Evolutionary conservation across 306 rosid genomes (phyloP).

Genomic region (Cucumis hystrix): DNA sequence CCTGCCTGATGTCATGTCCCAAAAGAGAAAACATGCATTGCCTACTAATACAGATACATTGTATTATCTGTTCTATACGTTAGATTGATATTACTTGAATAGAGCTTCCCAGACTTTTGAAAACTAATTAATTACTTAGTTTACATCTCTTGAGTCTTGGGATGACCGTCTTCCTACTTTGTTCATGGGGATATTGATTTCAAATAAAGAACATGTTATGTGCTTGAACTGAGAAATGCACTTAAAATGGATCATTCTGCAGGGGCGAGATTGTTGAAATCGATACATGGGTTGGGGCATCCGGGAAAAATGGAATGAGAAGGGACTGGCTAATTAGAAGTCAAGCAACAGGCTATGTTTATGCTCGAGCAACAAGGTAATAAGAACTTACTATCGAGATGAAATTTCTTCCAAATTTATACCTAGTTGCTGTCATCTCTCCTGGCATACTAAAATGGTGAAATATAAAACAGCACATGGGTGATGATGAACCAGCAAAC

Average conservation of each 20-base stretch:
- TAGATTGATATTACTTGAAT: neutral
- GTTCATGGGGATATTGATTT: neutral
- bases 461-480: constrained; percentile 65
- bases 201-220: neutral
- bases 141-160: neutral
- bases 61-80: neutral
- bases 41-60: neutral
- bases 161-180: neutral
- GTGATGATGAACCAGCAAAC: constrained; percentile 91
- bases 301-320: constrained; percentile 94
- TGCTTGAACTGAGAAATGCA: neutral
- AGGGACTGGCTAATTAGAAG: constrained; percentile 84
- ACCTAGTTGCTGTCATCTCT: neutral
- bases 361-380: constrained; percentile 74
- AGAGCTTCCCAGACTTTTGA: neutral
- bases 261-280: constrained; percentile 93
- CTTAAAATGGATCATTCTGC: constrained; percentile 5
- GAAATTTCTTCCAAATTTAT: neutral
- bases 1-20: neutral
- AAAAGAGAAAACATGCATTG: neutral
- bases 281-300: constrained; percentile 92
- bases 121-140: neutral
- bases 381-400: neutral
- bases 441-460: constrained; percentile 8
- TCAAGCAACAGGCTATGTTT: constrained; percentile 59